Base-by-base conservation (phyloP, 2,329 filamentous ascomycete species). In the Ophiostoma ulmi region DNA sequence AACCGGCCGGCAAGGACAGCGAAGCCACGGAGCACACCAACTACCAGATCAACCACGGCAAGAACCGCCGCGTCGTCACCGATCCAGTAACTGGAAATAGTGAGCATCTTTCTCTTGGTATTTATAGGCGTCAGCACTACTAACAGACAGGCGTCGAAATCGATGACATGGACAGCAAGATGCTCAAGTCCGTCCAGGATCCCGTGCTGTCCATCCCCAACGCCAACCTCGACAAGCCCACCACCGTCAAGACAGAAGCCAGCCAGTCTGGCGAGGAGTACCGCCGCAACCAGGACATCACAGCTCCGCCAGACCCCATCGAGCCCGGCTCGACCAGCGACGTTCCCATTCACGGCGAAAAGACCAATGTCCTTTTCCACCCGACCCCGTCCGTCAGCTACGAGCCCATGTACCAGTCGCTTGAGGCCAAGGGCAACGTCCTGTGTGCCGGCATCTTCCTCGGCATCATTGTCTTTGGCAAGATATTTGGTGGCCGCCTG, bases 301-400 rank as follows among this genome's bases (percentile, higher is more conserved):
- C 93, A 0, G 92, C 94, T 0, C 94, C 94, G 1, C 94, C 94
- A 1, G 94, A 96, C 74, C 94, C 94, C 0, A 84, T 97, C 26
- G 89, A 90, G 20, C 86, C 90, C 71, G 92, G 93, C 35, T 88
- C 90, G 44, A 98, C 94, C 0, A 94, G 92, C 36, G 95, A 98
- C 79, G 93, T 98, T 1, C 95, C 95, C 3, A 97, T 98, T 72
- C 91, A 94, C 77, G 94, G 94, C 76, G 94, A 98, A 78, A 97
- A 95, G 85, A 98, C 95, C 3, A 97, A 97, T 73, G 90, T 98
- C 22, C 85, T 97, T 39, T 98, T 98, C 80, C 94, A 97, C 79
- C 94, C 95, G 20, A 98, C 94, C 0, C 94, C 94, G 0, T 91
- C 91, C 0, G 87, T 97, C 74, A 93, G 90, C 81, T 97, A 93